These are phyloP conservation scores for Arachis stenosperma DNA, from an alignment of 306 rosid genomes.

Conservation along the genomic window DNA sequence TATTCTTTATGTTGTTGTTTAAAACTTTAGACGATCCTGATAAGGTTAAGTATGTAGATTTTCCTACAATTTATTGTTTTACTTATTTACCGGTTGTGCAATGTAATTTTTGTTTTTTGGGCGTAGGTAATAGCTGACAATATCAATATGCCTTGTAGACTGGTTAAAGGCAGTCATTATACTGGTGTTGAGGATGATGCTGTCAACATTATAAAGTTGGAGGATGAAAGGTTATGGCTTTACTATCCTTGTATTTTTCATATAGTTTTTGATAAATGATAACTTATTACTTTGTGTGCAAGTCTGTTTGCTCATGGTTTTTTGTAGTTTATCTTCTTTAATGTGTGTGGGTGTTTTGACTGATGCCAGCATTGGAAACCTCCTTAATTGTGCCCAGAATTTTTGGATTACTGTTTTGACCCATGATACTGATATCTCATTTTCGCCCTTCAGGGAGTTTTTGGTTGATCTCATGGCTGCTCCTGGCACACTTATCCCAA, in stretches of 20 bases:
- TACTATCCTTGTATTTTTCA: constrained; percentile 35
- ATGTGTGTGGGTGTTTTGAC: constrained; percentile 17
- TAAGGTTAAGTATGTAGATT: constrained; percentile 9
- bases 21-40: constrained; percentile 17
- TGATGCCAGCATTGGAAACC: constrained; percentile 27
- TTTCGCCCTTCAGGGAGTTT: constrained; percentile 83
- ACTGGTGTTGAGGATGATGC: constrained; percentile 98
- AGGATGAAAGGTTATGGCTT: constrained; percentile 81
- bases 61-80: constrained; percentile 14
- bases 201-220: constrained; percentile 86
- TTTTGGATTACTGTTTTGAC: constrained; percentile 27
- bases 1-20: not conserved
- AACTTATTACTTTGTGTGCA: not conserved
- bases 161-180: constrained; percentile 93
- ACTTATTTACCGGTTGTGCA: constrained; percentile 31
- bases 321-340: constrained; percentile 12
- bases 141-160: constrained; percentile 96
- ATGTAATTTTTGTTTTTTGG: constrained; percentile 37
- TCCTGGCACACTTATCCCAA: constrained; percentile 94
- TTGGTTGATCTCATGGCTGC: constrained; percentile 99
- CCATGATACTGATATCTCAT: constrained; percentile 40
- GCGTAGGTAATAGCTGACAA: constrained; percentile 92
- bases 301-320: constrained; percentile 12
- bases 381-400: constrained; percentile 17
- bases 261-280: constrained; percentile 30